phyloP scores from a whole-genome alignment of 768 basidiomycete genomes.

The Pleurotus platypus region DNA sequence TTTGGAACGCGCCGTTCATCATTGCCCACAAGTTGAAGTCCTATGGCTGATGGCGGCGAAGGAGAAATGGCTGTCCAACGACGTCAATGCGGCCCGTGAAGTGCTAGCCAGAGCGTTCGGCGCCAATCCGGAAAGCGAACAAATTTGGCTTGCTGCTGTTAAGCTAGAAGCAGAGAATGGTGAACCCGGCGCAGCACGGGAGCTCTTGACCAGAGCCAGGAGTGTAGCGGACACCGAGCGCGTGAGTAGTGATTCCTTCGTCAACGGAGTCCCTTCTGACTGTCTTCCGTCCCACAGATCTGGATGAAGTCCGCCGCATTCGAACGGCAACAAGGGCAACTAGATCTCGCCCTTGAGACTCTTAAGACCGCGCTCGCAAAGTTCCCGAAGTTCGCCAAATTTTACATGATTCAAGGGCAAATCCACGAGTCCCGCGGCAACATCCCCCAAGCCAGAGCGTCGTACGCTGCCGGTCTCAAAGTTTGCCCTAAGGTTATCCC shows the following conservation, averaged over 20 bases:
- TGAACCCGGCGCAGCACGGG: slow-evolving; percentile 80
- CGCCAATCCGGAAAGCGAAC: slow-evolving; percentile 94
- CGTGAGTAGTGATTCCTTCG: slow-evolving; percentile 38
- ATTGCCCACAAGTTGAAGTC: slow-evolving; percentile 94
- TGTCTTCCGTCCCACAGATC: slow-evolving; percentile 50
- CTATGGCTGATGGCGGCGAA: slow-evolving; percentile 99
- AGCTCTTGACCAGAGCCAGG: slow-evolving; percentile 84
- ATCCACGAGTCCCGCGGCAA: slow-evolving; percentile 69
- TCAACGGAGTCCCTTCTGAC: slow-evolving; percentile 1
- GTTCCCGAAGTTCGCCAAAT: slow-evolving; percentile 87
- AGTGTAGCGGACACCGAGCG: slow-evolving; percentile 90
- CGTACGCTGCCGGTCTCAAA: slow-evolving; percentile 83
- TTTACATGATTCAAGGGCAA: slow-evolving; percentile 98
- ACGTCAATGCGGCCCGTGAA: slow-evolving; percentile 87
- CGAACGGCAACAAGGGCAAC: slow-evolving; percentile 83
- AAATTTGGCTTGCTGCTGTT: slow-evolving; percentile 96
- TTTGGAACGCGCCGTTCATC: slow-evolving; percentile 76
- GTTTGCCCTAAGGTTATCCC: slow-evolving; percentile 81
- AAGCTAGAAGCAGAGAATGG: slow-evolving; percentile 97
- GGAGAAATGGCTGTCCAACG: slow-evolving; percentile 89
- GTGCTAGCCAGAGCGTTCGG: slow-evolving; percentile 89
- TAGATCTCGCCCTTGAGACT: slow-evolving; percentile 70
- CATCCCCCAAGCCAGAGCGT: slow-evolving; percentile 63
- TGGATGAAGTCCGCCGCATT: slow-evolving; percentile 99
- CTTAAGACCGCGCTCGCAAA: slow-evolving; percentile 71